phyloP scores from a whole-genome alignment of 176 grass and related monocot species.

The Lolium perenne region DNA sequence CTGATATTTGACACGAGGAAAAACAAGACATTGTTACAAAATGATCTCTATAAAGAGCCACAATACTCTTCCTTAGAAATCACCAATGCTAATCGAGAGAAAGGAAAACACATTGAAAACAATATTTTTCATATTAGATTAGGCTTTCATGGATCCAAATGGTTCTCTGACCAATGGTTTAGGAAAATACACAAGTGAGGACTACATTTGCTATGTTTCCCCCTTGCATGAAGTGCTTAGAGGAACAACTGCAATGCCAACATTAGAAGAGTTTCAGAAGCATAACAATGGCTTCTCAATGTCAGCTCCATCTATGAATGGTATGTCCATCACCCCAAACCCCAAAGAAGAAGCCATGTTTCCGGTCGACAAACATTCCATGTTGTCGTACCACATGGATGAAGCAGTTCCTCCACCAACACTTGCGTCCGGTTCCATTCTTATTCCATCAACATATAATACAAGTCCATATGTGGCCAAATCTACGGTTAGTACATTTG shows the following conservation, averaged over 20 bases:
- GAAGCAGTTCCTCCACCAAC: neutral
- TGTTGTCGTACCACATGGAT: neutral
- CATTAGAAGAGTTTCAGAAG: slow-evolving; percentile 2
- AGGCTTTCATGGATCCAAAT: slow-evolving; percentile 4
- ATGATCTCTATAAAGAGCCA: neutral
- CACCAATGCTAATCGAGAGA: neutral
- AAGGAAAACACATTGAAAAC: neutral
- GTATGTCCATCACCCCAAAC: neutral
- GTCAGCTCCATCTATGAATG: neutral
- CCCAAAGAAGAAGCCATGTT: neutral
- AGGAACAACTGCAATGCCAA: neutral
- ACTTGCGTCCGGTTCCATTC: neutral
- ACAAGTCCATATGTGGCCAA: neutral
- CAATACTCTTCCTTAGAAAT: neutral
- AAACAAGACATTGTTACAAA: neutral
- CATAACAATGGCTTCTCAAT: neutral
- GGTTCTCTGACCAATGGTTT: neutral
- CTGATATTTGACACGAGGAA: neutral
- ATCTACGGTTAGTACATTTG: neutral
- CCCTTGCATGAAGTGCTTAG: neutral
- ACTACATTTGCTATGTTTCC: neutral
- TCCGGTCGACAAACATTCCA: neutral
- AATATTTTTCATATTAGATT: neutral
- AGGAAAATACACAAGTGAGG: neutral
- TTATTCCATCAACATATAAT: neutral